Evolutionary conservation across 2,329 filamentous ascomycete species (phyloP).

Genomic region (Microsporum ferrugineum): DNA sequence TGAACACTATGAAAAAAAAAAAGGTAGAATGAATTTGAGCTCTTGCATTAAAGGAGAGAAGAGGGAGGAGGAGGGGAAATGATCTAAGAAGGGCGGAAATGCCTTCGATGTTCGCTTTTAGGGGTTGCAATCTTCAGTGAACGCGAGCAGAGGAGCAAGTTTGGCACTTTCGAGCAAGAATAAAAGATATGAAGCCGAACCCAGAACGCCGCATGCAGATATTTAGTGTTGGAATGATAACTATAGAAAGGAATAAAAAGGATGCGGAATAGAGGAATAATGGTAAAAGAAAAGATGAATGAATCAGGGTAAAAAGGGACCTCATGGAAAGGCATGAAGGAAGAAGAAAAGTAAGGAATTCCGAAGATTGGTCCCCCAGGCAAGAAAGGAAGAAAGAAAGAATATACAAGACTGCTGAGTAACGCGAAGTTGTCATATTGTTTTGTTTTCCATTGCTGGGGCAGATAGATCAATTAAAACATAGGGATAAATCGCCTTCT

Average conservation of each 20-base stretch:
- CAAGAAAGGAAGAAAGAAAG: background rate
- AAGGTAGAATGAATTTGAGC: background rate
- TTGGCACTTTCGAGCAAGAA: background rate
- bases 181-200: background rate
- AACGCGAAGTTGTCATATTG: background rate
- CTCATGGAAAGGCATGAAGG: background rate
- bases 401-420: background rate
- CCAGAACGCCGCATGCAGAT: conserved; percentile 1
- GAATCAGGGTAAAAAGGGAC: background rate
- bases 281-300: background rate
- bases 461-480: too few relatives aligned
- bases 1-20: background rate
- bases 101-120: background rate
- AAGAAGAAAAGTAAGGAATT: background rate
- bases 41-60: background rate
- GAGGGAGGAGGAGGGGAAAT: background rate
- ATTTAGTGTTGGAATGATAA: background rate
- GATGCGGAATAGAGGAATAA: background rate
- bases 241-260: background rate
- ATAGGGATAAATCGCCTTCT: too few relatives aligned
- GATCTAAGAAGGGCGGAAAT: background rate
- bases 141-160: background rate
- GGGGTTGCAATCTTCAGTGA: background rate
- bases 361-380: background rate
- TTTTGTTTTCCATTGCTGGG: background rate